phyloP scores from a whole-genome alignment of 345 rosid genomes.

The Brassica juncea region DNA sequence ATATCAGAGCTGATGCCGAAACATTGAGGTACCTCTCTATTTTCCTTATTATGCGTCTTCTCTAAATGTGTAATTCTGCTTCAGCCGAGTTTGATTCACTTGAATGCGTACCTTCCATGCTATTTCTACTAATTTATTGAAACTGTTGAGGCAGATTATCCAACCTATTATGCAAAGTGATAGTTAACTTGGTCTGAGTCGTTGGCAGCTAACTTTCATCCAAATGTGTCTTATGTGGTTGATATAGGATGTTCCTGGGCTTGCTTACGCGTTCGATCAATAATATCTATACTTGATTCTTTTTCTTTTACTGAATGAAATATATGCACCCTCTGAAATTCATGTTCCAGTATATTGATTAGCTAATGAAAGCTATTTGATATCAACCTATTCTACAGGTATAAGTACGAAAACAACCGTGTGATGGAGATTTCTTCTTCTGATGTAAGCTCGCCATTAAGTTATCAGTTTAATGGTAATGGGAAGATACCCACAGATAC shows the following conservation, averaged over 20 bases:
- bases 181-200: slow-evolving; percentile 28
- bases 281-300: not conserved
- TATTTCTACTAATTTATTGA: not conserved
- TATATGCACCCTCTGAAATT: not conserved
- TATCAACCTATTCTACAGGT: slow-evolving; percentile 46
- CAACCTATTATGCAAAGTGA: not conserved
- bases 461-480: slow-evolving; percentile 72
- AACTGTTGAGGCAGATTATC: not conserved
- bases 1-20: slow-evolving; percentile 94
- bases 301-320: not conserved
- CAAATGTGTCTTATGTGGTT: not conserved
- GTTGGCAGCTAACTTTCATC: not conserved
- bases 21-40: slow-evolving; percentile 53
- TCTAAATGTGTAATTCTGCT: slow-evolving; percentile 8
- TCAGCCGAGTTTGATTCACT: not conserved
- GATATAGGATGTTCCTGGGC: not conserved
- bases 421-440: slow-evolving; percentile 75
- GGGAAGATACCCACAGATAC: slow-evolving; percentile 61
- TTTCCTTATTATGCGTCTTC: not conserved
- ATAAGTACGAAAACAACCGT: slow-evolving; percentile 82
- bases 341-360: slow-evolving; percentile 9
- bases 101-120: slow-evolving; percentile 1
- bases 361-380: not conserved
- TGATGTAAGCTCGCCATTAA: slow-evolving; percentile 63
- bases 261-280: slow-evolving; percentile 3